These are phyloP conservation scores for Eucalyptus marginata DNA, from an alignment of 345 rosid genomes.

Conservation along the genomic window DNA sequence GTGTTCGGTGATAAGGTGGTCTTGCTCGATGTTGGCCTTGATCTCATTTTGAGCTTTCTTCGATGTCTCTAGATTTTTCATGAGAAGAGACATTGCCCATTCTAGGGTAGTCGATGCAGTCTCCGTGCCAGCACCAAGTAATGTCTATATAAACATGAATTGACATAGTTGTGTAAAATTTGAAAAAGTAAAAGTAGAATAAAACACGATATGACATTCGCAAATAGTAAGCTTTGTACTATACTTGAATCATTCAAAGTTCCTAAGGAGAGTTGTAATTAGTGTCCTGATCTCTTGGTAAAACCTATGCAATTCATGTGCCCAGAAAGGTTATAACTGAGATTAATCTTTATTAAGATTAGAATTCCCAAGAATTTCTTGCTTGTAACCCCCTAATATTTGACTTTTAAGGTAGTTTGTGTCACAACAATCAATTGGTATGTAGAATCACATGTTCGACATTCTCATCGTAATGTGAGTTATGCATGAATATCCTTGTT, in stretches of 20 bases:
- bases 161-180: not conserved
- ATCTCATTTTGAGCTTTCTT: conserved; percentile 20
- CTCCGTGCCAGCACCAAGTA: conserved; percentile 26
- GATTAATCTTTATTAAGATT: not conserved
- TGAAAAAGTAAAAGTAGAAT: not conserved
- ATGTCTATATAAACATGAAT: not conserved
- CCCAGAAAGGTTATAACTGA: not conserved
- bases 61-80: conserved; percentile 20
- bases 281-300: not conserved
- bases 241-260: not conserved
- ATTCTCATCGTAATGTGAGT: no score
- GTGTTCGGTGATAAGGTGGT: conserved; percentile 18
- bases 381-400: not conserved
- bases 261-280: not conserved
- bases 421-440: no score
- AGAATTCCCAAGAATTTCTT: no score
- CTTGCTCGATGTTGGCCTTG: conserved; percentile 13
- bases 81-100: conserved; percentile 35
- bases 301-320: not conserved
- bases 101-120: conserved; percentile 31
- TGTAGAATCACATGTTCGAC: no score
- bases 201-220: not conserved
- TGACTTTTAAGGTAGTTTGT: no score
- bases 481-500: not conserved
- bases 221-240: not conserved